Percentiles rank a stretch among this genome's conserved stretches.
Evolutionary conservation across 2,329 filamentous ascomycete species (phyloP).

Genomic region (Pochonia chlamydosporia): DNA sequence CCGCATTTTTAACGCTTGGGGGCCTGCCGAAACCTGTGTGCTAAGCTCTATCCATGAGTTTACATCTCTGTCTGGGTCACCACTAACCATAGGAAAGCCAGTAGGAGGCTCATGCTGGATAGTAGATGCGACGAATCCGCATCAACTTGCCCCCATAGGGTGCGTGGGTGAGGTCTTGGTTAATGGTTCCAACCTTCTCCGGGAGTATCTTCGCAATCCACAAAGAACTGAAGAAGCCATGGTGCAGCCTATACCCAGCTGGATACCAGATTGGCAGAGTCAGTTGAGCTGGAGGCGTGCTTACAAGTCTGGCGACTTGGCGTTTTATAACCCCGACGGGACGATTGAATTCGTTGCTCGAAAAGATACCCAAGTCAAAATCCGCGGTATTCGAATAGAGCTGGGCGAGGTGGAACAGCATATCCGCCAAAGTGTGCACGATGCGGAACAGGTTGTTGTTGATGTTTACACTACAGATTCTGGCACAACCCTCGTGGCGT

Average conservation of each 20-base stretch:
- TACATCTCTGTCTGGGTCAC: constrained; percentile 28
- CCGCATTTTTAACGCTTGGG: not conserved
- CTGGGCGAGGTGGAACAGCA: constrained; percentile 24
- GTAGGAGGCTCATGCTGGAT: constrained; percentile 16
- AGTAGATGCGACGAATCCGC: constrained; percentile 13
- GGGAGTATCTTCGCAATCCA: constrained; percentile 39
- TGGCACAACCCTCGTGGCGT: no score
- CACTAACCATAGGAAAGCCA: constrained; percentile 15
- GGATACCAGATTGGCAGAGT: no score
- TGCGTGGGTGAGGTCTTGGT: constrained; percentile 27
- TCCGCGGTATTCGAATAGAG: constrained; percentile 27
- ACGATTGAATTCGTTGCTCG: constrained; percentile 19
- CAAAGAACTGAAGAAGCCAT: constrained; percentile 22
- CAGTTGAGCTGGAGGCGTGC: not conserved
- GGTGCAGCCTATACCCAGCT: constrained; percentile 9
- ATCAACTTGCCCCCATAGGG: constrained; percentile 19
- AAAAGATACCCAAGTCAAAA: constrained; percentile 25
- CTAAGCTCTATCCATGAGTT: constrained; percentile 25
- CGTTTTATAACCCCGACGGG: constrained; percentile 19
- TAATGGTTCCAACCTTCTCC: constrained; percentile 38
- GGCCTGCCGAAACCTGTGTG: constrained; percentile 23
- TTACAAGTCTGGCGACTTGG: not conserved
- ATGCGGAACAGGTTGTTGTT: no score
- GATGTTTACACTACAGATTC: no score
- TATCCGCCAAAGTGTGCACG: no score